Evolutionary conservation across 2,329 filamentous ascomycete species (phyloP).

Genomic region (Stagonosporopsis cucurbitacearum): DNA sequence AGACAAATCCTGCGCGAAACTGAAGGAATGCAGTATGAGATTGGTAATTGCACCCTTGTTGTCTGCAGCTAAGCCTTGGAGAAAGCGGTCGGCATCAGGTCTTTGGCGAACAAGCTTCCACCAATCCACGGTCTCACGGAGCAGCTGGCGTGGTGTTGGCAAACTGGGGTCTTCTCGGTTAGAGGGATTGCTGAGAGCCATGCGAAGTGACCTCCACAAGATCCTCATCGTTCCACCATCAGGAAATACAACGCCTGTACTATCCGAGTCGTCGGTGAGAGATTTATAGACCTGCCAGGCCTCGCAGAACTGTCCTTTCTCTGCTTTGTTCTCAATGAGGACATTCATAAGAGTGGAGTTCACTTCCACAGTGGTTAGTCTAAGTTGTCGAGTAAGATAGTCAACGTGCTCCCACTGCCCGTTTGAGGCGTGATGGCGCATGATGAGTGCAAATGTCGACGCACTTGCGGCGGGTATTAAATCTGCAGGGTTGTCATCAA

Average conservation of each 20-base stretch:
- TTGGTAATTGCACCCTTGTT: slow-evolving; percentile 31
- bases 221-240: slow-evolving; percentile 37
- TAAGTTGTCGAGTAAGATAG: slow-evolving; percentile 39
- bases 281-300: slow-evolving; percentile 40
- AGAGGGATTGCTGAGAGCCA: slow-evolving; percentile 33
- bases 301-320: slow-evolving; percentile 37
- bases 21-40: slow-evolving; percentile 47
- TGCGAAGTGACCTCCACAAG: slow-evolving; percentile 44
- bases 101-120: slow-evolving; percentile 33
- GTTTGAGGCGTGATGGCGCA: slow-evolving; percentile 38
- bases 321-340: slow-evolving; percentile 39
- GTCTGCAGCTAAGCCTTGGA: slow-evolving; percentile 32
- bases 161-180: slow-evolving; percentile 27
- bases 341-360: slow-evolving; percentile 43
- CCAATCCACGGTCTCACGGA: slow-evolving; percentile 41
- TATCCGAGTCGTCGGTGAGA: slow-evolving; percentile 31
- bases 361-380: slow-evolving; percentile 26
- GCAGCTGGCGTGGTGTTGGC: slow-evolving; percentile 41
- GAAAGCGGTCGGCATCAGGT: slow-evolving; percentile 36
- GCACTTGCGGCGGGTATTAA: slow-evolving; percentile 36
- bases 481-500: slow-evolving; percentile 8
- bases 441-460: slow-evolving; percentile 42
- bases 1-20: slow-evolving; percentile 39
- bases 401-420: slow-evolving; percentile 46
- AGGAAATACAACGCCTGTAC: slow-evolving; percentile 33